Evolutionary conservation across 1,284 basidiomycete species (phyloP).

Genomic region (Porogramme epimiltina): DNA sequence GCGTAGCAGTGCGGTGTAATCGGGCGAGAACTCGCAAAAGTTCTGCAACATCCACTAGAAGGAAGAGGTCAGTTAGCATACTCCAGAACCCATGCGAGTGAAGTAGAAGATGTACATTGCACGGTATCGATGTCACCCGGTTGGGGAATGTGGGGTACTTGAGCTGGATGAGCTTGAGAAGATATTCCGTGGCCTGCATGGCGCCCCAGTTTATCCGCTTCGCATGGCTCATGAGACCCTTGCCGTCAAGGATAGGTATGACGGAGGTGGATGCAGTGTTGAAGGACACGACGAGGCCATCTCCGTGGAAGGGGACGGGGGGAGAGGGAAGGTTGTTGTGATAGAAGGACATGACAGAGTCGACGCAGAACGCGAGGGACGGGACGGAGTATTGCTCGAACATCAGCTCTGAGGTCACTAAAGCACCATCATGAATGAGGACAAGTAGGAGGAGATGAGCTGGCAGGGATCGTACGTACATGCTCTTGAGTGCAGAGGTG

Average conservation of each 20-base stretch:
- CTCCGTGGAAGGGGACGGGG: constrained; percentile 47
- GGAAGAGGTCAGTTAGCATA: neutral
- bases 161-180: constrained; percentile 91
- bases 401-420: constrained; percentile 94
- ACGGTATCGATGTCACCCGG: constrained; percentile 56
- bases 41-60: constrained; percentile 86
- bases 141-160: constrained; percentile 92
- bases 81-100: neutral
- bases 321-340: constrained; percentile 57
- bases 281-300: constrained; percentile 85
- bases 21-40: constrained; percentile 83
- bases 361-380: constrained; percentile 86
- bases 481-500: constrained; percentile 87
- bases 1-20: constrained; percentile 76
- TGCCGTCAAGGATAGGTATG: constrained; percentile 82
- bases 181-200: constrained; percentile 86
- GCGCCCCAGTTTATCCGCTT: constrained; percentile 97
- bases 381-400: constrained; percentile 95
- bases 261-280: constrained; percentile 86
- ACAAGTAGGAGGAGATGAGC: constrained; percentile 8
- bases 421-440: neutral
- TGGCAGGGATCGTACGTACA: constrained; percentile 60
- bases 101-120: constrained; percentile 46
- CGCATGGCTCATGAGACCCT: constrained; percentile 78
- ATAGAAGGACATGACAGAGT: constrained; percentile 93